Evolutionary conservation across 306 rosid genomes (phyloP), one percentile per base, ranked within the genome.

Genomic region (Acacia melanoxylon): DNA sequence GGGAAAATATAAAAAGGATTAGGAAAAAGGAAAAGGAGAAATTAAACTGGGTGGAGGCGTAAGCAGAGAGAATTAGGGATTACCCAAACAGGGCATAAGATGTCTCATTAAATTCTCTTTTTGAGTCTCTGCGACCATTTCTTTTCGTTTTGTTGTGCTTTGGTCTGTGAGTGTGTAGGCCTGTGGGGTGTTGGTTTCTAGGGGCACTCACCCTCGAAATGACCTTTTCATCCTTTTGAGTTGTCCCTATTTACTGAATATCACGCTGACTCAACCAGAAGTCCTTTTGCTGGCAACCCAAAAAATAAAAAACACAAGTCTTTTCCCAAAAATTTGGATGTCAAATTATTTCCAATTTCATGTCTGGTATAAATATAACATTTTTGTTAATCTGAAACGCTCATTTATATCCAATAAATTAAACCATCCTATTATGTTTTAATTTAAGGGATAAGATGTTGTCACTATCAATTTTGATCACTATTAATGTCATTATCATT

Each of bases 51-150:
- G 22, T 8, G n/a, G 29, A 42, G 68, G 25, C 48, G 15, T 13
- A n/a, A 10, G 13, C 16, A 79, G 9, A 54, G 1, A 71, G 66
- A 80, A 80, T 27, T 46, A 40, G 70, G 77, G 61, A 31, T 84
- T 83, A 41, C 85, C 88, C 87, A 80, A 86, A 78, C 84, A 85
- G 16, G 31, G 37, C 52, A 35, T 22, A 75, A 58, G 37, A 2
- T 20, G 33, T 20, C 8, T 54, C 67, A 75, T 74, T 76, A 22
- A 76, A 41, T 24, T 74, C 49, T 69, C 44, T 45, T 0, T 3
- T 2, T 5, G 49, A 68, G 45, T 69, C 52, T 6, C 52, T 42
- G 51, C 7, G 27, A 68, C 14, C 14, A 8, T 40, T 42, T 40
- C 51, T 41, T 42, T 69, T 46, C 74, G 29, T 69, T 69, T 75